A percentile compares a stretch with the other conserved stretches of the same genome.
Conservation (phyloP, 2,329 filamentous ascomycete species). For the Verticillium zaregamsianum region DNA sequence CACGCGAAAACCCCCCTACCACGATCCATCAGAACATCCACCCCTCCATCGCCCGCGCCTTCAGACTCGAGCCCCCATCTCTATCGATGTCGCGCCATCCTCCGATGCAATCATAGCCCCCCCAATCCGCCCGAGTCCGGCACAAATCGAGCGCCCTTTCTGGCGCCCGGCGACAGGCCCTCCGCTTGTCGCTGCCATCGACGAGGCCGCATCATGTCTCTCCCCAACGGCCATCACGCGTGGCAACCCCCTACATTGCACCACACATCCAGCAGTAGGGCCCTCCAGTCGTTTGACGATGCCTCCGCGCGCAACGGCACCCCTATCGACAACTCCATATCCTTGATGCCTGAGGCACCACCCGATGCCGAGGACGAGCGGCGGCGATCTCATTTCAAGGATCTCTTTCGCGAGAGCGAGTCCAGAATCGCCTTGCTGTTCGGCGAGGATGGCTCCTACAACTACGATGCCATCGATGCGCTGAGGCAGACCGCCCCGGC, state of each 20-base stretch:
- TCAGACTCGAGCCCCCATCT: conserved; percentile 43
- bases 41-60: conserved; percentile 34
- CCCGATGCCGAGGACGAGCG: conserved; percentile 63
- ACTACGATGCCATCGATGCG: conserved; percentile 48
- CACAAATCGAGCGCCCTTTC: conserved; percentile 47
- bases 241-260: conserved; percentile 58
- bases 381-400: conserved; percentile 69
- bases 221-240: conserved; percentile 60
- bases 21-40: conserved; percentile 47
- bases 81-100: conserved; percentile 46
- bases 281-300: conserved; percentile 60
- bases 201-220: conserved; percentile 56
- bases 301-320: conserved; percentile 46
- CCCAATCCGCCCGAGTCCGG: conserved; percentile 40
- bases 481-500: conserved; percentile 51
- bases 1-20: conserved; percentile 44
- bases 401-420: conserved; percentile 74
- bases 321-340: conserved; percentile 43
- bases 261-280: conserved; percentile 40
- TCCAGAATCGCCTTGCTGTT: conserved; percentile 76
- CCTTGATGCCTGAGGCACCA: conserved; percentile 58
- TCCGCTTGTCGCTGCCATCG: conserved; percentile 42
- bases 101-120: conserved; percentile 45
- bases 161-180: conserved; percentile 54
- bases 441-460: conserved; percentile 49